Base-by-base conservation (phyloP, 345 rosid genomes). In the Citrus maxima region DNA sequence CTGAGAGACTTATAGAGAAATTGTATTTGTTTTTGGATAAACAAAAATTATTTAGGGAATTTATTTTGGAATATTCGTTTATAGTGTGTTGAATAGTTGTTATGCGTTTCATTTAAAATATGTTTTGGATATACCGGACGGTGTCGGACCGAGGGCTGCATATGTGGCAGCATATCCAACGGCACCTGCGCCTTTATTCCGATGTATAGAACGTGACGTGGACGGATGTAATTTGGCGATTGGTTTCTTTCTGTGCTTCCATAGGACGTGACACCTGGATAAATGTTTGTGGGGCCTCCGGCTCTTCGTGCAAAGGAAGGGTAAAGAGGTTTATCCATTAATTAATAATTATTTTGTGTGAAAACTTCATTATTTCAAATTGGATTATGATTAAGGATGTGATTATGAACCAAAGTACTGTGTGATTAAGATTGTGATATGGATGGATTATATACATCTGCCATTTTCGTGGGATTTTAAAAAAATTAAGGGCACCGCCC, bases 91-190 rank as follows among this genome's bases (percentile, higher is more conserved):
- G 9, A 16, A 42, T 19, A 37, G 27, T 25, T 6, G 35, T 10
- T 10, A 21, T 62, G 70, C 59, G 60, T 73, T 77, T 42, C 38
- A 54, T 18, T 18, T 54, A 54, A 54, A 54, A 1, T 16, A 5
- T 54, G 58, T 18, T 54, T 18, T 18, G 19, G 85, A 84, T 84
- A 86, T 82, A 61, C 90, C 73, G 21, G 72, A 70, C 69, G 18
- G 56, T 72, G 72, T 63, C 79, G 81, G 76, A 34, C 2, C 38
- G n/a, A 34, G 54, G 9, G 38, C 7, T 8, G 63, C 10, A 12
- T 22, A n/a, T 34, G 71, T 76, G 67, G 77, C 19, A 25, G 89
- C 85, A 88, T 86, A 85, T 88, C 88, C 89, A n/a, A 69, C 68
- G 82, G 85, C 78, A 78, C 82, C 79, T 10, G 77, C 9, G 54